Percentiles rank a stretch among this genome's conserved stretches.
phyloP scores from a whole-genome alignment of 805 yeast species.

The Tanozyma kutaoensis region DNA sequence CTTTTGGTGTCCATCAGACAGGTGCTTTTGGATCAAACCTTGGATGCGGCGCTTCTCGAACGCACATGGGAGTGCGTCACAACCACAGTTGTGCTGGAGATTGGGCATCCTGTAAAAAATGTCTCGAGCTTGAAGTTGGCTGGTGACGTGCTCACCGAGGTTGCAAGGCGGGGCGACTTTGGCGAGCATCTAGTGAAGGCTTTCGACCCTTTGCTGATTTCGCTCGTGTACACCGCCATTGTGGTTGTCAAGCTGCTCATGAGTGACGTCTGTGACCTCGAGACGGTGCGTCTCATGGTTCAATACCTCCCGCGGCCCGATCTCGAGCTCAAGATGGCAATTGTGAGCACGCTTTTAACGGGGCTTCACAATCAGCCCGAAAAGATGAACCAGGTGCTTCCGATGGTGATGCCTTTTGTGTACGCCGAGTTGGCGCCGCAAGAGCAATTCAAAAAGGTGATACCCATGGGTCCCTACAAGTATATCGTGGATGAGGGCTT shows the following conservation, averaged over 20 bases:
- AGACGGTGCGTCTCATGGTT: conserved; percentile 3
- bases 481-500: conserved; percentile 71
- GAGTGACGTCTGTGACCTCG: conserved; percentile 4
- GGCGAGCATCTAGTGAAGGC: conserved; percentile 7
- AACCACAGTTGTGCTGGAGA: conserved; percentile 9
- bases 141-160: conserved; percentile 22
- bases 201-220: conserved; percentile 4
- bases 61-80: conserved; percentile 12
- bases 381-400: conserved; percentile 30
- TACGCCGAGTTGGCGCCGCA: conserved; percentile 42
- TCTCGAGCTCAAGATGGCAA: conserved; percentile 45
- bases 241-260: conserved; percentile 21
- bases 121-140: conserved; percentile 16
- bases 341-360: conserved; percentile 44
- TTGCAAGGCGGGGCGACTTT: conserved; percentile 6
- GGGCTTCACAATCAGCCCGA: conserved; percentile 44
- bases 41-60: conserved; percentile 8
- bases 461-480: conserved; percentile 81
- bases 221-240: conserved; percentile 14
- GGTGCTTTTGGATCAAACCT: conserved; percentile 8
- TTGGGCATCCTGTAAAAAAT: conserved; percentile 4
- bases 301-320: conserved; percentile 16
- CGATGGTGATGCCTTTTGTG: conserved; percentile 31
- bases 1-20: conserved; percentile 9
- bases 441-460: conserved; percentile 44